Evolutionary conservation across 2,329 filamentous ascomycete genomes (phyloP), one percentile per base, ranked within the genome.

Genomic region (Botryotinia globosa): DNA sequence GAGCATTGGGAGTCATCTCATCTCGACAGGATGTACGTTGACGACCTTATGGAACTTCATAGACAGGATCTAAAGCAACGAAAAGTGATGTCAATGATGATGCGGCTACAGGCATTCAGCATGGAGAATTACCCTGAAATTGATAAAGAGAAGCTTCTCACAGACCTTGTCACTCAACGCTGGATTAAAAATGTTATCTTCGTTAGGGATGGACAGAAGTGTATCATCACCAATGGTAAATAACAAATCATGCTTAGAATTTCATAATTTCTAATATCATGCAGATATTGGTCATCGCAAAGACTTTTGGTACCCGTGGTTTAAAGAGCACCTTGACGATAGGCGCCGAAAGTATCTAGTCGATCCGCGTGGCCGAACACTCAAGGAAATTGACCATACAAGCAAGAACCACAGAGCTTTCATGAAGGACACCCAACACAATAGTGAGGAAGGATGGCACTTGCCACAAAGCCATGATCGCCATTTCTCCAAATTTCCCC

Each of bases 81-180:
- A 51, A 37, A 18, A 16, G 32, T 18, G 9, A 51, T 66, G 10
- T n/a, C 32, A n/a, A 8, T 18, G 9, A 8, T 18, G 9, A 44
- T 45, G 5, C 44, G 7, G 8, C 12, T 2, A 1, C 0, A 14
- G 20, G 20, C 4, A 54, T n/a, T 25, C 12, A 37, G 4, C 2
- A 29, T n/a, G 10, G 4, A 22, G 12, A 7, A 12, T 22, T 12
- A 2, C 39, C 29, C 63, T 18, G 14, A 18, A 1, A 4, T 16
- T 14, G 12, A 51, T 37, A 25, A 37, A 10, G 45, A 48, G 10
- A 34, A 51, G 3, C 10, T 51, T 2, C 6, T 51, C 14, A 16
- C 32, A 9, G 4, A n/a, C 20, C 5, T 20, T 51, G 63, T 66
- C 2, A 51, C 32, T 7, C 2, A 39, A 18, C 3, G 18, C 1